These are phyloP conservation scores for Rhizoclosmatium globosum DNA, from an alignment of 192 early-diverging fungal species.

Conservation along the genomic window DNA sequence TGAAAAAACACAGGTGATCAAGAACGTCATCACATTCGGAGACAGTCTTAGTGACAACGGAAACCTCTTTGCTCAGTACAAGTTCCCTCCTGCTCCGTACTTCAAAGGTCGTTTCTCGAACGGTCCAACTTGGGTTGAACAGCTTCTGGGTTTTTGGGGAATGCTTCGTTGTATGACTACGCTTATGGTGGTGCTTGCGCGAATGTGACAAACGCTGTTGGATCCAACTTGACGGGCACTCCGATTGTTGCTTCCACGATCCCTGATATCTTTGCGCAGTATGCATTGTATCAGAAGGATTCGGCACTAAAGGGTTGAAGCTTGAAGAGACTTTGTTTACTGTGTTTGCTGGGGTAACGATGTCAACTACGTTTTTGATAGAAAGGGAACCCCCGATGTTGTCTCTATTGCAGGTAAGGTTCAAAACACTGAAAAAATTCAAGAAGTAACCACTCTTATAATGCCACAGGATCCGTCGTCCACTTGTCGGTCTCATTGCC, in stretches of 20 bases:
- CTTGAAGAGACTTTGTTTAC: constrained; percentile 20
- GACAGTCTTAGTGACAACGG: constrained; percentile 50
- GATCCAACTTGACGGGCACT: background rate
- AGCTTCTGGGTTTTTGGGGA: constrained; percentile 33
- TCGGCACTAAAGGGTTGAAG: background rate
- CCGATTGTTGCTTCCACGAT: background rate
- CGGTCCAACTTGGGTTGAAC: constrained; percentile 56
- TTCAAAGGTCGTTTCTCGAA: constrained; percentile 57
- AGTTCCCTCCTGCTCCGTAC: constrained; percentile 39
- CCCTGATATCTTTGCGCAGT: constrained; percentile 13
- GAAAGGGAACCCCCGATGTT: background rate
- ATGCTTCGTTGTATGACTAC: constrained; percentile 39
- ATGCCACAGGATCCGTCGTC: background rate
- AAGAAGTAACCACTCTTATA: background rate
- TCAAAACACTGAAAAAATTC: background rate
- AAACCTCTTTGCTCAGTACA: constrained; percentile 38
- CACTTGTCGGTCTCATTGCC: background rate
- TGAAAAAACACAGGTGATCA: constrained; percentile 18
- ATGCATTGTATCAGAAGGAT: background rate
- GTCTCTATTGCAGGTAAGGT: background rate
- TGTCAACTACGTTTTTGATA: constrained; percentile 1
- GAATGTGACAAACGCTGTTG: background rate
- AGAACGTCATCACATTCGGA: constrained; percentile 56
- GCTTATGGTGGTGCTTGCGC: constrained; percentile 57
- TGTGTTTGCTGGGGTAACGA: constrained; percentile 26